Conservation (phyloP, 2,329 filamentous ascomycete genomes). For the Incumbomyces lentus region DNA sequence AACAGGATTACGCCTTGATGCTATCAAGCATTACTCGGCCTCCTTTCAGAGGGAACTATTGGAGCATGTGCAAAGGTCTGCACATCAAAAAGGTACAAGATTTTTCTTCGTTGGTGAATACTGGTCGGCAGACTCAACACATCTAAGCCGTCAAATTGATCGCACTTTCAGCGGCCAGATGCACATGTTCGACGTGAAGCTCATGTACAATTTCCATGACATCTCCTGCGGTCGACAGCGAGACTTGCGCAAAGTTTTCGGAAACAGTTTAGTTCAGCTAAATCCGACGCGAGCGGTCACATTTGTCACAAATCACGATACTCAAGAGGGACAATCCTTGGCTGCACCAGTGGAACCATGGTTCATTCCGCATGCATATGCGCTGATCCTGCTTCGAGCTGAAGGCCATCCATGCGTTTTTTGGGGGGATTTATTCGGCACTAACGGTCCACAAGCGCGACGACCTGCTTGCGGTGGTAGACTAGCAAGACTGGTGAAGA, state of each 20-base stretch:
- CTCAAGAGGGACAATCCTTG: slow-evolving; percentile 12
- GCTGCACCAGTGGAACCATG: slow-evolving; percentile 48
- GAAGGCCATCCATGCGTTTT: slow-evolving; percentile 56
- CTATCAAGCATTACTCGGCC: slow-evolving; percentile 61
- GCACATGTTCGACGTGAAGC: slow-evolving; percentile 55
- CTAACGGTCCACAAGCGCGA: slow-evolving; percentile 45
- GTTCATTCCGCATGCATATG: slow-evolving; percentile 63
- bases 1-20: slow-evolving; percentile 59
- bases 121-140: slow-evolving; percentile 50
- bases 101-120: slow-evolving; percentile 62
- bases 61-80: slow-evolving; percentile 41
- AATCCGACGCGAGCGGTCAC: slow-evolving; percentile 51
- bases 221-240: slow-evolving; percentile 46
- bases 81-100: slow-evolving; percentile 27
- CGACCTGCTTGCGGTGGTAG: slow-evolving; percentile 44
- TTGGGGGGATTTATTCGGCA: slow-evolving; percentile 60
- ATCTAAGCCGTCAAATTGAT: slow-evolving; percentile 48
- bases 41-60: slow-evolving; percentile 59
- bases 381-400: slow-evolving; percentile 57
- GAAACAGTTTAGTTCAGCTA: slow-evolving; percentile 46
- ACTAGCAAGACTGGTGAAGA: slow-evolving; percentile 50
- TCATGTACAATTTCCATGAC: slow-evolving; percentile 57
- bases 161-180: slow-evolving; percentile 47
- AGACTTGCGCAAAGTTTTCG: slow-evolving; percentile 56
- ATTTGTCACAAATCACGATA: slow-evolving; percentile 46